phyloP scores from a whole-genome alignment of 2,329 filamentous ascomycete species.

The Aspergillus sp. region DNA sequence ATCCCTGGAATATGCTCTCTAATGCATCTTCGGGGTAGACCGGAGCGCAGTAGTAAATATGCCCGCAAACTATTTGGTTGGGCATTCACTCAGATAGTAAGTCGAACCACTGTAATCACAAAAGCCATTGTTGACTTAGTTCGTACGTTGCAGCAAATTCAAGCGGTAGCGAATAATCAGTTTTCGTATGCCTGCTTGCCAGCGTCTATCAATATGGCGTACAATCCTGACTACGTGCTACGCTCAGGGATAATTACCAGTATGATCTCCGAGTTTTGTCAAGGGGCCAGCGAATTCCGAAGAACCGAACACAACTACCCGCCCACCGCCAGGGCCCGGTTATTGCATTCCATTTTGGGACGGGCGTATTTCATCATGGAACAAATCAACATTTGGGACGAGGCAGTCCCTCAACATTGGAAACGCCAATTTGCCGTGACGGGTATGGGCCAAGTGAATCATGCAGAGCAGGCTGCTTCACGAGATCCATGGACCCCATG shows the following conservation, averaged over 20 bases:
- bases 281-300: background rate
- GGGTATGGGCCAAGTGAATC: background rate
- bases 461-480: background rate
- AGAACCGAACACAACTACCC: background rate
- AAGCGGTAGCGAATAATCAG: conserved; percentile 1
- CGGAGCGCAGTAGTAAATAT: conserved; percentile 2
- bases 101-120: background rate
- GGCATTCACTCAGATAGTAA: conserved; percentile 3
- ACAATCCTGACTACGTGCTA: background rate
- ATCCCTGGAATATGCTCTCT: conserved; percentile 3
- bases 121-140: background rate
- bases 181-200: conserved; percentile 2
- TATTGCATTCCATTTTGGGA: background rate
- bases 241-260: conserved; percentile 2
- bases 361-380: background rate
- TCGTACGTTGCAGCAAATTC: background rate
- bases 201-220: conserved; percentile 1
- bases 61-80: background rate
- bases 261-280: conserved; percentile 6
- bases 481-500: background rate
- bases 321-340: background rate
- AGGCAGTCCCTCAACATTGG: background rate
- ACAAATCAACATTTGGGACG: conserved; percentile 3
- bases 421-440: background rate
- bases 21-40: conserved; percentile 2